These are phyloP conservation scores for Termitomyces sp. DNA, from an alignment of 768 basidiomycete genomes.

Conservation along the genomic window DNA sequence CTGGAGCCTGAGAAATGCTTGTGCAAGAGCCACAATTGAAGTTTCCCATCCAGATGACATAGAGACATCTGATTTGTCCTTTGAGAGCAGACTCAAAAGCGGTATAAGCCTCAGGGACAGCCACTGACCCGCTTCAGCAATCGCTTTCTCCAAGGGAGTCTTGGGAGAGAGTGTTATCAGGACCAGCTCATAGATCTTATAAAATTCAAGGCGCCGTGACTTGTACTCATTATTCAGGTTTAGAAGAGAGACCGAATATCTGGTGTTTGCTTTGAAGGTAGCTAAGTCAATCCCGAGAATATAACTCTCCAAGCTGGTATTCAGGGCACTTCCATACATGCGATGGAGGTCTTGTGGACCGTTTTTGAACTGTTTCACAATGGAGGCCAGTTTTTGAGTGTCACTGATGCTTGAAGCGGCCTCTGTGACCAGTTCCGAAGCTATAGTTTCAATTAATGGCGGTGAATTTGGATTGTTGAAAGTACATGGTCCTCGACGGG, in stretches of 20 bases:
- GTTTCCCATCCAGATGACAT: neutral
- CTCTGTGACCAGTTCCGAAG: neutral
- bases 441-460: too few species aligned
- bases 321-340: neutral
- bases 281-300: neutral
- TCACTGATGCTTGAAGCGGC: neutral
- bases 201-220: neutral
- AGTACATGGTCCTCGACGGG: neutral
- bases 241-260: neutral
- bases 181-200: neutral
- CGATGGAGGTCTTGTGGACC: neutral
- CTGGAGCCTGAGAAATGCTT: neutral
- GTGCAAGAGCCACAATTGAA: neutral
- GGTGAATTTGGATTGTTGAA: neutral
- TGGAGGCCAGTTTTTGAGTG: neutral
- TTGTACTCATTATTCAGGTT: neutral
- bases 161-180: neutral
- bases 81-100: neutral
- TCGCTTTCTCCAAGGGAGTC: neutral
- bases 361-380: neutral
- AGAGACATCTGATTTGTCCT: neutral
- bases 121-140: neutral
- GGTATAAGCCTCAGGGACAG: neutral
- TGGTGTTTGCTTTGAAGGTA: neutral
- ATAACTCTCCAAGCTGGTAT: neutral